Evolutionary conservation across 495 filamentous ascomycete genomes (phyloP).

Genomic region (Patellaria atrata): DNA sequence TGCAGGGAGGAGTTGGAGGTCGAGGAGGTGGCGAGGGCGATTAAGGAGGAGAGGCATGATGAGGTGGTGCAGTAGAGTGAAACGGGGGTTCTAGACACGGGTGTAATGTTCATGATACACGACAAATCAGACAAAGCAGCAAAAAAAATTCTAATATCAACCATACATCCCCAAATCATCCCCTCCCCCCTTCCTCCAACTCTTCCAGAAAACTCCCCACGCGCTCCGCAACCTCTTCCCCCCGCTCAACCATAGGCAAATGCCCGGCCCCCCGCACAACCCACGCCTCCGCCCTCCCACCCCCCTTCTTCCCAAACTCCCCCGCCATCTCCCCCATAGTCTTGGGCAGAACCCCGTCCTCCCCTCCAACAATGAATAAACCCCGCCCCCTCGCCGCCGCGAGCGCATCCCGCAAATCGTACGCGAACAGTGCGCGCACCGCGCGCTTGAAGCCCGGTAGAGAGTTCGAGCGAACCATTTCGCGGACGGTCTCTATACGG

Average conservation of each 20-base stretch:
- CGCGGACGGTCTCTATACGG: conserved; percentile 37
- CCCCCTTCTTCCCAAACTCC: conserved; percentile 36
- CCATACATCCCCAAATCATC: no score
- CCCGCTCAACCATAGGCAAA: conserved; percentile 71
- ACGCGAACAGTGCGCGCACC: conserved; percentile 60
- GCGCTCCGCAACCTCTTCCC: conserved; percentile 46
- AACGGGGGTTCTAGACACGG: no score
- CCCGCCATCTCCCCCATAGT: conserved; percentile 62
- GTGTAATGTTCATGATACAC: no score
- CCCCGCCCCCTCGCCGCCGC: conserved; percentile 41
- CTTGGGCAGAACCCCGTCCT: conserved; percentile 59
- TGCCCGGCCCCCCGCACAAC: conserved; percentile 56
- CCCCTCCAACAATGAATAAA: conserved; percentile 52
- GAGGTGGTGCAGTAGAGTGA: no score
- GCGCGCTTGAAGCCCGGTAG: conserved; percentile 54
- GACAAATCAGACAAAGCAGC: no score
- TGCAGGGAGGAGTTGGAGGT: conserved; percentile 24
- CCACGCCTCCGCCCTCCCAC: conserved; percentile 41
- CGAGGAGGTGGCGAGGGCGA: conserved; percentile 14
- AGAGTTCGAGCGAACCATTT: conserved; percentile 48
- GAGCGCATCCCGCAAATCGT: conserved; percentile 56
- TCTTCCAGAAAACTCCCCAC: conserved; percentile 38
- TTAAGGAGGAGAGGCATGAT: conserved; percentile 3
- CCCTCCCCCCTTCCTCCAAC: not conserved
- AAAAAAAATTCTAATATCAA: no score